Evolutionary conservation across 2,329 filamentous ascomycete genomes (phyloP).

Genomic region (Zelopaecilomyces penicillatus): DNA sequence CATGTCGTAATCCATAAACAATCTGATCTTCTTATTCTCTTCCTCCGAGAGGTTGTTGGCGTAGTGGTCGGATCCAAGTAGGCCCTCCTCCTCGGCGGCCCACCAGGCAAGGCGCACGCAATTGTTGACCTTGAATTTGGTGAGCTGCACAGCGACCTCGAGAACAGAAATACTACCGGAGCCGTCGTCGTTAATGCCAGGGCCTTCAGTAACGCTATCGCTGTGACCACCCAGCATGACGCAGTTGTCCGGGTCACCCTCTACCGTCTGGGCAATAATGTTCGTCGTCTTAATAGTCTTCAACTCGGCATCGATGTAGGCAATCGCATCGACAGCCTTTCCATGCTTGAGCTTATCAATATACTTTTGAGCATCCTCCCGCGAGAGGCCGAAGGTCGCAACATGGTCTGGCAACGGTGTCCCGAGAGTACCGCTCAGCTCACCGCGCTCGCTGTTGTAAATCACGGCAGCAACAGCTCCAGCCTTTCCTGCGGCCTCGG

Average conservation of each 20-base stretch:
- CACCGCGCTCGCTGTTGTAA: slow-evolving; percentile 62
- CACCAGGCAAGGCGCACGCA: slow-evolving; percentile 62
- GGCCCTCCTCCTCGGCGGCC: slow-evolving; percentile 58
- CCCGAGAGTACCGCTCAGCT: slow-evolving; percentile 61
- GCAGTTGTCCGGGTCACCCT: slow-evolving; percentile 53
- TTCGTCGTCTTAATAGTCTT: slow-evolving; percentile 47
- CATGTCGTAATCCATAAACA: slow-evolving; percentile 67
- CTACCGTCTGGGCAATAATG: slow-evolving; percentile 53
- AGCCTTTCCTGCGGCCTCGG: slow-evolving; percentile 55
- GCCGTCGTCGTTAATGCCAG: slow-evolving; percentile 73
- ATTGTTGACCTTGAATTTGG: slow-evolving; percentile 52
- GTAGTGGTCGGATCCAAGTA: slow-evolving; percentile 56
- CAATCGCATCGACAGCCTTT: slow-evolving; percentile 42
- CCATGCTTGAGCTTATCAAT: slow-evolving; percentile 45
- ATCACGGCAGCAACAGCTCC: slow-evolving; percentile 65
- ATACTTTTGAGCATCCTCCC: slow-evolving; percentile 48
- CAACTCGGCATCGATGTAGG: slow-evolving; percentile 52
- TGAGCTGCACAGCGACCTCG: slow-evolving; percentile 52
- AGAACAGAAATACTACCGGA: slow-evolving; percentile 56
- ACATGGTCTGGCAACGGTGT: slow-evolving; percentile 50
- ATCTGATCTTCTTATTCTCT: slow-evolving; percentile 54
- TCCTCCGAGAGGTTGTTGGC: slow-evolving; percentile 43
- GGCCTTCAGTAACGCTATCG: slow-evolving; percentile 53
- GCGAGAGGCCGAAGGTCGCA: slow-evolving; percentile 59
- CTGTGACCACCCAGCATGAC: slow-evolving; percentile 59